A percentile compares a stretch with the other conserved stretches of the same genome.
phyloP scores from a whole-genome alignment of 2,329 filamentous ascomycete genomes.

The Teratosphaeriaceae sp. region DNA sequence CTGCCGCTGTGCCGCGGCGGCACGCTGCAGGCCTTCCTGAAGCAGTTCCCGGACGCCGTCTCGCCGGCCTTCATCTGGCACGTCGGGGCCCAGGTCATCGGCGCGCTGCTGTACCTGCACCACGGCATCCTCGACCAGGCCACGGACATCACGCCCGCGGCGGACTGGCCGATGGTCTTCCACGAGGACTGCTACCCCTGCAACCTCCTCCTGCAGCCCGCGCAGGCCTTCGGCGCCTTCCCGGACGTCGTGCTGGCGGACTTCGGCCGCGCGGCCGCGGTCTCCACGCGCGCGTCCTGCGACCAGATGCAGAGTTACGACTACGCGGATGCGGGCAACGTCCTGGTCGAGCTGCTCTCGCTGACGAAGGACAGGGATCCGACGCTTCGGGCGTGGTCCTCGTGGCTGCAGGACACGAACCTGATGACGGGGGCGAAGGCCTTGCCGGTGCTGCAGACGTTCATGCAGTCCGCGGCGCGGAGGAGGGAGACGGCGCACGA shows the following conservation, averaged over 20 bases:
- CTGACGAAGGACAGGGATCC: no score
- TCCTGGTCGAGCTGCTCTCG: no score
- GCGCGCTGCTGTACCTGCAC: not conserved
- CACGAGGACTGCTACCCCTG: not conserved
- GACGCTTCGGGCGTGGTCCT: no score
- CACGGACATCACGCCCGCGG: not conserved
- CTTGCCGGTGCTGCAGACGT: no score
- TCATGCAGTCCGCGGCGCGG: no score
- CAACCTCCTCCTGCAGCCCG: not conserved
- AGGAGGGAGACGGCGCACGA: no score
- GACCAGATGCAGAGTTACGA: not conserved
- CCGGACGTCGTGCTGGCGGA: slow-evolving; percentile 3
- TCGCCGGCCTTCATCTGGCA: not conserved
- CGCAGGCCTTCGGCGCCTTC: not conserved
- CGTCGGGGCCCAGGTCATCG: not conserved
- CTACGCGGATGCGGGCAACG: not conserved
- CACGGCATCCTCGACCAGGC: not conserved
- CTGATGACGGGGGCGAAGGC: no score
- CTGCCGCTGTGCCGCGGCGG: not conserved
- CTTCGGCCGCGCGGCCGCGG: slow-evolving; percentile 1
- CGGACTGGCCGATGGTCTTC: not conserved
- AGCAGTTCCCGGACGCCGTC: not conserved
- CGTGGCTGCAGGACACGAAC: no score
- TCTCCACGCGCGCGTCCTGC: not conserved
- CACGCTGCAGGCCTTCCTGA: not conserved